These are phyloP conservation scores for Apostasia shenzhenica DNA, from an alignment of 106 monocot genomes.

Conservation along the genomic window DNA sequence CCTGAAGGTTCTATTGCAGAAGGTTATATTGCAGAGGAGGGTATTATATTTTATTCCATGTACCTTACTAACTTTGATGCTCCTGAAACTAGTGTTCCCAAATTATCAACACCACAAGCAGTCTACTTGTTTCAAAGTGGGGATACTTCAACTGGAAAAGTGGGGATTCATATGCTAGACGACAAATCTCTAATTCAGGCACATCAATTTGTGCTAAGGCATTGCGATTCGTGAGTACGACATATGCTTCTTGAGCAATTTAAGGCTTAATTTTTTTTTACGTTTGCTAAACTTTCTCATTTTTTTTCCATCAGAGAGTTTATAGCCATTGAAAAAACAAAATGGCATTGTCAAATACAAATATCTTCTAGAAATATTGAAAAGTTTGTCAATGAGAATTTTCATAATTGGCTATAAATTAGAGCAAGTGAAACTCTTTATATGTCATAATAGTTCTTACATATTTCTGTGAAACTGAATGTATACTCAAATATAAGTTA, in stretches of 20 bases:
- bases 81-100: neutral
- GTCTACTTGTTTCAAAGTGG: neutral
- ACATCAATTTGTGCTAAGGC: neutral
- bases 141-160: neutral
- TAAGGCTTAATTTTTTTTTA: neutral
- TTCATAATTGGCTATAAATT: neutral
- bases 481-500: neutral
- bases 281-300: neutral
- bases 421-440: neutral
- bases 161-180: neutral
- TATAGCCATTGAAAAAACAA: neutral
- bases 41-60: neutral
- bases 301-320: neutral
- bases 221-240: neutral
- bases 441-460: neutral
- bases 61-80: neutral
- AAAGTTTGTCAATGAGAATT: neutral
- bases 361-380: neutral
- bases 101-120: neutral
- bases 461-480: too few species aligned
- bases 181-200: neutral
- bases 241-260: neutral
- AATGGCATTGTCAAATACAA: neutral
- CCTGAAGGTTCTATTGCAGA: conserved; percentile 9
- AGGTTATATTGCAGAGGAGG: conserved; percentile 12